These are phyloP conservation scores for Colletotrichum lentis DNA, from an alignment of 2,329 filamentous ascomycete species.

Conservation along the genomic window DNA sequence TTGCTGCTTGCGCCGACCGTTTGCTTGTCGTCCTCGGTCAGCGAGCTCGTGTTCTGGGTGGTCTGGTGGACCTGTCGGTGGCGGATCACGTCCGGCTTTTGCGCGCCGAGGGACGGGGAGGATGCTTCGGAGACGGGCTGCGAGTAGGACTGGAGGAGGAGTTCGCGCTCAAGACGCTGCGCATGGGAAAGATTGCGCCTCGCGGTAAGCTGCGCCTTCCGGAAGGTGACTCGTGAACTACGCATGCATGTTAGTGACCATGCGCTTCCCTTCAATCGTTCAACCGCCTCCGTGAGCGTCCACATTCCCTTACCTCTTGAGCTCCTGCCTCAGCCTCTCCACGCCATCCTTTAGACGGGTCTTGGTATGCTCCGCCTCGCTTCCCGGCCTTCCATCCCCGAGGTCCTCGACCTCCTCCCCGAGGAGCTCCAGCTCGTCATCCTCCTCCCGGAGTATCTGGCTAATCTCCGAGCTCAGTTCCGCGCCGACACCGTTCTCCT, in stretches of 20 bases:
- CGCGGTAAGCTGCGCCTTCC: constrained; percentile 81
- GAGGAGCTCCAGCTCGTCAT: constrained; percentile 85
- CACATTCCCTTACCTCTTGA: constrained; percentile 66
- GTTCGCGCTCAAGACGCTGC: constrained; percentile 77
- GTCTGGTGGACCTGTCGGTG: constrained; percentile 44
- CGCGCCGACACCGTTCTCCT: constrained; percentile 64
- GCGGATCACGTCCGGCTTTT: constrained; percentile 42
- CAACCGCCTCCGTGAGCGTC: not conserved
- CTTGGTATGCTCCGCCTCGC: constrained; percentile 68
- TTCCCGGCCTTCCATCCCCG: constrained; percentile 59
- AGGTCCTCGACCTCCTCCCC: constrained; percentile 80
- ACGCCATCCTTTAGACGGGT: constrained; percentile 72
- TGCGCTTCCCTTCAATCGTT: constrained; percentile 36
- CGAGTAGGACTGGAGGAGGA: constrained; percentile 73
- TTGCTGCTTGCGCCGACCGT: constrained; percentile 79
- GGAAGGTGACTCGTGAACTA: constrained; percentile 72
- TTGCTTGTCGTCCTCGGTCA: constrained; percentile 74
- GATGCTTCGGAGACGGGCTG: constrained; percentile 50
- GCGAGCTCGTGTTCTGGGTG: constrained; percentile 45
- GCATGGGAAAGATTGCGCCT: constrained; percentile 78
- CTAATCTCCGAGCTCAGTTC: constrained; percentile 85
- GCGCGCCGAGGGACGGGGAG: constrained; percentile 43
- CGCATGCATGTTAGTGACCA: constrained; percentile 11
- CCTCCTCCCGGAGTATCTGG: constrained; percentile 76
- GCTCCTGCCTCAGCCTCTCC: constrained; percentile 72